Evolutionary conservation across 176 grass and related monocot species (phyloP).

Genomic region (Juncus effusus): DNA sequence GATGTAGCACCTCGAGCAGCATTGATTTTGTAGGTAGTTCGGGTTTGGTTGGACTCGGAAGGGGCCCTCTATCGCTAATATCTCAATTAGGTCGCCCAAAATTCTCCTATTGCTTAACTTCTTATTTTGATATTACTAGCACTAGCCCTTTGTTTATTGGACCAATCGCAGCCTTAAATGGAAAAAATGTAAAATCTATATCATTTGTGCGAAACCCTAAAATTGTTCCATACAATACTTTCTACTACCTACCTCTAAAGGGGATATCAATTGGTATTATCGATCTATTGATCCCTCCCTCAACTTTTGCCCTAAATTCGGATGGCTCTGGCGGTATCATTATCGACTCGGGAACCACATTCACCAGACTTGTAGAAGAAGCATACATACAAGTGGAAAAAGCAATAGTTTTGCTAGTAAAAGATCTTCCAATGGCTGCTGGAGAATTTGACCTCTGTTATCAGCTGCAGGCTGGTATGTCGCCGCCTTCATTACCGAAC

Average conservation of each 20-base stretch:
- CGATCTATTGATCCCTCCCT: slow-evolving; percentile 20
- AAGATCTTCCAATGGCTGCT: slow-evolving; percentile 10
- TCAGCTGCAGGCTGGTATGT: slow-evolving; percentile 14
- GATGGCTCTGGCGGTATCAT: slow-evolving; percentile 54
- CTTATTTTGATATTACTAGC: slow-evolving; percentile 41
- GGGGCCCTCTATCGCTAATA: slow-evolving; percentile 45
- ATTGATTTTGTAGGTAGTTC: slow-evolving; percentile 33
- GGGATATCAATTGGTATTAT: slow-evolving; percentile 50
- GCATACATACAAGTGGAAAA: slow-evolving; percentile 35
- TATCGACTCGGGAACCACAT: slow-evolving; percentile 63
- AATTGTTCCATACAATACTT: slow-evolving; percentile 12
- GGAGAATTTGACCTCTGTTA: slow-evolving; percentile 52
- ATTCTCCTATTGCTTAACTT: slow-evolving; percentile 69
- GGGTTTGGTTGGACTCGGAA: slow-evolving; percentile 52
- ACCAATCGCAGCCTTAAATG: slow-evolving; percentile 22
- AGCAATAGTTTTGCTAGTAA: slow-evolving; percentile 27
- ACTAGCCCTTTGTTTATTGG: slow-evolving; percentile 50
- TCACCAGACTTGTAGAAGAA: slow-evolving; percentile 32
- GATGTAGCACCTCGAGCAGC: slow-evolving; percentile 48
- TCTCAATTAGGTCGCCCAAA: slow-evolving; percentile 50
- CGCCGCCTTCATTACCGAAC: slow-evolving; percentile 33
- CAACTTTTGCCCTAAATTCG: slow-evolving; percentile 26
- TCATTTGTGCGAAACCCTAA: slow-evolving; percentile 50
- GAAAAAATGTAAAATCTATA: slow-evolving; percentile 19
- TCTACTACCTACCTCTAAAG: slow-evolving; percentile 56